phyloP scores from a whole-genome alignment of 2,329 filamentous ascomycete genomes.

The Pseudopyrenochaeta lycopersici region DNA sequence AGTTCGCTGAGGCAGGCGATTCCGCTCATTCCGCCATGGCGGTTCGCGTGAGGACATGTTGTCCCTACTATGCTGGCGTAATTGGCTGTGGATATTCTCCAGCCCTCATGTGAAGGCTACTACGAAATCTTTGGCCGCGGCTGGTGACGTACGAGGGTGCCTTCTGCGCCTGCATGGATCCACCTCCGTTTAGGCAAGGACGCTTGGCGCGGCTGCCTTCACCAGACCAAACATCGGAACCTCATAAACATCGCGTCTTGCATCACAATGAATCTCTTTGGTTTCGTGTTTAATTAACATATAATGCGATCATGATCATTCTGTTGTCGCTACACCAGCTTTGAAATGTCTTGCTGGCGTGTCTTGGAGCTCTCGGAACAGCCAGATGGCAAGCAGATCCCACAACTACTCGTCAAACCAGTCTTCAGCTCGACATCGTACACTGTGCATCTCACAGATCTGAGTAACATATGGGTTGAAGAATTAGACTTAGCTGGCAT shows the following conservation, averaged over 20 bases:
- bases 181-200: constrained; percentile 4
- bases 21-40: constrained; percentile 43
- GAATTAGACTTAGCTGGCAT: constrained; percentile 69
- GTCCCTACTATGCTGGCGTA: neutral
- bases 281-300: too few relatives aligned
- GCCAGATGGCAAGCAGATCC: constrained; percentile 50
- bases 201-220: constrained; percentile 22
- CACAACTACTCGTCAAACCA: constrained; percentile 71
- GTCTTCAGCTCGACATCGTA: constrained; percentile 67
- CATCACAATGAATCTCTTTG: too few relatives aligned
- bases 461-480: constrained; percentile 78
- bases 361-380: constrained; percentile 38
- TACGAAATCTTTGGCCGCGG: constrained; percentile 24
- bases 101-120: neutral
- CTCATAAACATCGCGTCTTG: neutral
- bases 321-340: too few relatives aligned
- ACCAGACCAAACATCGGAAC: neutral
- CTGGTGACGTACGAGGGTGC: constrained; percentile 28
- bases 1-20: constrained; percentile 26
- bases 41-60: constrained; percentile 45
- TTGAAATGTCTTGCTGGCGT: constrained; percentile 46
- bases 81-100: too few relatives aligned
- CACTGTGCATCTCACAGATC: constrained; percentile 73
- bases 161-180: constrained; percentile 13
- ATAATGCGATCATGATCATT: neutral